Evolutionary conservation across 768 basidiomycete genomes (phyloP).

Genomic region (Lactifluus echinatus): DNA sequence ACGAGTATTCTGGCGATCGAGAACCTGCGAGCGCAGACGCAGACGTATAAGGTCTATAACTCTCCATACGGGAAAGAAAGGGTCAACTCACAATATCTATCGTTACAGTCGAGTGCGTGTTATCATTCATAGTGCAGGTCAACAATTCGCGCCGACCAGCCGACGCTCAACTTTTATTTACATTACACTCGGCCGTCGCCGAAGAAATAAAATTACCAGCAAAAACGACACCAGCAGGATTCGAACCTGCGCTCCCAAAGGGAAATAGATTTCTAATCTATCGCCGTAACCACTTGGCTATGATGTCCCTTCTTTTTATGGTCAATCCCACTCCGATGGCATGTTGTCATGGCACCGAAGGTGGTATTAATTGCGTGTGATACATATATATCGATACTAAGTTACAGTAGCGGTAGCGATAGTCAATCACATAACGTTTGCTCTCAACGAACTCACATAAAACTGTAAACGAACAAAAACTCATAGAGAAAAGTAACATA

Average conservation of each 20-base stretch:
- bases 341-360: no score
- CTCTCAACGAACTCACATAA: no score
- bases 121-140: constrained; percentile 14
- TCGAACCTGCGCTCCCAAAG: constrained; percentile 36
- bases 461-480: no score
- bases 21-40: constrained; percentile 34
- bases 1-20: constrained; percentile 64
- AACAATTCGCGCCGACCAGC: not conserved
- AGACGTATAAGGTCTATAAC: not conserved
- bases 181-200: not conserved
- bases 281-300: constrained; percentile 73
- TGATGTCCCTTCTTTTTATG: constrained; percentile 54
- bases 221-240: constrained; percentile 35
- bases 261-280: constrained; percentile 48
- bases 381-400: no score
- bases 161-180: no score
- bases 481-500: not conserved
- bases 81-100: constrained; percentile 36
- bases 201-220: no score
- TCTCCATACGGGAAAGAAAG: not conserved
- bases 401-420: no score
- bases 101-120: constrained; percentile 36
- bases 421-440: no score
- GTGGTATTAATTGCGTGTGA: no score
- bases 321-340: no score